Evolutionary conservation across 495 filamentous ascomycete genomes (phyloP), one percentile per base, ranked within the genome.

Genomic region (Cudoniella acicularis): DNA sequence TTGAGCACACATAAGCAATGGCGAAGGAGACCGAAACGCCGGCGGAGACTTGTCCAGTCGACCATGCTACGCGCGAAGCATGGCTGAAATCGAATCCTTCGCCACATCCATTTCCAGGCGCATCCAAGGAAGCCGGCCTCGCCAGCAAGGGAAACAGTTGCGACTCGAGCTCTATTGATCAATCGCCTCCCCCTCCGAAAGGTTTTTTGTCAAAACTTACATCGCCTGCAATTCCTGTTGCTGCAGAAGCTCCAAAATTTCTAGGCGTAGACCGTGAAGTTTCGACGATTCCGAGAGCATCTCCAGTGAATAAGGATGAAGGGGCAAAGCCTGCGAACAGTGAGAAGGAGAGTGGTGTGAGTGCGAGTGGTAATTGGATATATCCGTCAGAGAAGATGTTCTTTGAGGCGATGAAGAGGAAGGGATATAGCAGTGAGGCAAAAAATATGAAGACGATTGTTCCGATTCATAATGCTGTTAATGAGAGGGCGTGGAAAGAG

Each of bases 381-480:
- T 98, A 98, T 74, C 94, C 94, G 0, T 95, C 90, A 0, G 95
- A 98, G 68, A 82, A 87, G 57, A 92, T 94, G 80, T 98, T 98
- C 75, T 97, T 96, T 77, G 86, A 92, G 21, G 92, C 94, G 10
- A 88, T 98, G 83, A 83, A 86, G 79, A 85, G 92, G 67, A 98
- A 98, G 57, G 82, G 82, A 22, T 73, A 80, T 72, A 72, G 75
- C 30, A 79, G 84, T 17, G 61, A 73, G 25, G 83, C 84, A 1
- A 75, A 78, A 20, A 89, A 95, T 67, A 96, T 97, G 83, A 83
- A 82, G 54, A 87, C 88, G 21, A 91, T 98, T 25, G 92, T 98
- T 49, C 94, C 94, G 1, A 97, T 98, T 69, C 94, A 98, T 72
- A 98, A 98, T 71, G 94, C 94, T 52, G 94, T 98, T 67, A 94